These are phyloP conservation scores for Pseudopithomyces chartarum DNA, from an alignment of 2,329 filamentous ascomycete species.

Conservation along the genomic window DNA sequence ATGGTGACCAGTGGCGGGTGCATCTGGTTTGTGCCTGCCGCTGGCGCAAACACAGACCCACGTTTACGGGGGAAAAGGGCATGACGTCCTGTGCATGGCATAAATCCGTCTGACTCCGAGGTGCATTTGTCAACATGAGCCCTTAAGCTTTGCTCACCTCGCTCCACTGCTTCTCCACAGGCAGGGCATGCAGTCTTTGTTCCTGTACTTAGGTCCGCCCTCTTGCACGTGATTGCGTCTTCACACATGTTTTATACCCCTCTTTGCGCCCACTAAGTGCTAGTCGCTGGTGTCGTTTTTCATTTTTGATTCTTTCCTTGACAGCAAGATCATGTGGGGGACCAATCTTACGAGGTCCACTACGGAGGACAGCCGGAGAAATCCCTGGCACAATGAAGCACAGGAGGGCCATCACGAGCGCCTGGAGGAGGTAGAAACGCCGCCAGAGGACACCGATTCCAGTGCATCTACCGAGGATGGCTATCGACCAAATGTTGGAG, in stretches of 20 bases:
- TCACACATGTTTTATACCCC: not conserved
- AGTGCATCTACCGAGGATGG: slow-evolving; percentile 30
- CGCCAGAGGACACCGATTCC: slow-evolving; percentile 16
- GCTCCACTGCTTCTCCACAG: not conserved
- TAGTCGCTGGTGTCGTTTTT: not conserved
- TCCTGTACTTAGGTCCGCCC: not conserved
- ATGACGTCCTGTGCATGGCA: not conserved
- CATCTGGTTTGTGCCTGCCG: not conserved
- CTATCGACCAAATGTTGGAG: slow-evolving; percentile 45
- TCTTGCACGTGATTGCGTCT: not conserved
- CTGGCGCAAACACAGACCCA: not conserved
- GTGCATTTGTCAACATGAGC: slow-evolving; percentile 1
- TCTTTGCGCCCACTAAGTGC: not conserved
- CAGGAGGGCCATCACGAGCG: slow-evolving; percentile 22
- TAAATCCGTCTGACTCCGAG: slow-evolving; percentile 5
- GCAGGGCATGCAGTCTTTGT: not conserved
- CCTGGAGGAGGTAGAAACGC: slow-evolving; percentile 18
- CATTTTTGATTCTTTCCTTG: not conserved
- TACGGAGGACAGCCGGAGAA: slow-evolving; percentile 29
- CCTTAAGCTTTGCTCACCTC: not conserved
- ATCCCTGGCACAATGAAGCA: slow-evolving; percentile 43
- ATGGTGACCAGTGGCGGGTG: not conserved
- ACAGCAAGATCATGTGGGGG: slow-evolving; percentile 8
- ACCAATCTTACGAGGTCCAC: slow-evolving; percentile 4
- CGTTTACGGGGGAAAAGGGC: not conserved